Percentiles rank a stretch among this genome's conserved stretches.
phyloP scores from a whole-genome alignment of 176 grass and related monocot genomes.

The Typha latifolia region DNA sequence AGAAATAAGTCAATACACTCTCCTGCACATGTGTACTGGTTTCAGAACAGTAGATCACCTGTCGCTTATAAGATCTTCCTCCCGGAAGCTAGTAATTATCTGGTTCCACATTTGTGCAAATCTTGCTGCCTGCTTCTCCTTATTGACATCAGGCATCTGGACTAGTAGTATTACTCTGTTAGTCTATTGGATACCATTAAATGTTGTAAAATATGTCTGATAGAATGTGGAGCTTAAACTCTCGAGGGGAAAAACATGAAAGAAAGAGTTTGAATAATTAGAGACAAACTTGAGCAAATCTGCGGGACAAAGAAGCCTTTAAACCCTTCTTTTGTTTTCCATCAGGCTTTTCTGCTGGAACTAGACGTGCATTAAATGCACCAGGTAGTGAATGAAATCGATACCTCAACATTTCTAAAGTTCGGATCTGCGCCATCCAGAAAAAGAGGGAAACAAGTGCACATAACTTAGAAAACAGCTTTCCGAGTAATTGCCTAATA shows the following conservation, averaged over 20 bases:
- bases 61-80: conserved; percentile 88
- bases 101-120: conserved; percentile 98
- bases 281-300: conserved; percentile 50
- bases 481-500: background rate
- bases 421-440: conserved; percentile 64
- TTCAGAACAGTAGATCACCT: conserved; percentile 28
- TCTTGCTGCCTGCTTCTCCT: conserved; percentile 54
- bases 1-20: conserved; percentile 4
- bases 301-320: conserved; percentile 57
- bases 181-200: background rate
- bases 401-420: conserved; percentile 75
- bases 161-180: conserved; percentile 1
- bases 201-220: background rate
- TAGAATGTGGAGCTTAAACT: background rate
- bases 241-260: no score
- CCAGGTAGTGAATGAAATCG: conserved; percentile 79
- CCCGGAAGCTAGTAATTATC: conserved; percentile 78
- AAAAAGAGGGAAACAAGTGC: conserved; percentile 5
- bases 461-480: background rate
- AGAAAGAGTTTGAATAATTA: background rate
- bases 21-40: background rate
- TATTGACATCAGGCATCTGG: conserved; percentile 43
- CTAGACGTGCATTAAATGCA: conserved; percentile 58
- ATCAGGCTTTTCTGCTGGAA: conserved; percentile 62
- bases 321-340: conserved; percentile 58